These are phyloP conservation scores for Ganoderma lingzhi DNA, from an alignment of 1,284 basidiomycete species.

Conservation along the genomic window DNA sequence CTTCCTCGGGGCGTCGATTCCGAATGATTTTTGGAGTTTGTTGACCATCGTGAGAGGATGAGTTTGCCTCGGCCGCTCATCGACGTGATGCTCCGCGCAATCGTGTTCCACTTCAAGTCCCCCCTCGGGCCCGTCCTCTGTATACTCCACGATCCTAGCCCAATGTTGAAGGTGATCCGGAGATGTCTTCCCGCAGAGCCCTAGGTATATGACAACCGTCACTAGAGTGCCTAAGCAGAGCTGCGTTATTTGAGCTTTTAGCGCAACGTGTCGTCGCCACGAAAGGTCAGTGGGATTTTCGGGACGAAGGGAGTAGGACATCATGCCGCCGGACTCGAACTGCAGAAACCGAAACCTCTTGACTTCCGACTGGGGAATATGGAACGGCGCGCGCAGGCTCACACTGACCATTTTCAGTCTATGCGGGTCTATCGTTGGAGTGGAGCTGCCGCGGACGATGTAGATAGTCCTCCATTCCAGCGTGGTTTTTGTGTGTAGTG, in stretches of 20 bases:
- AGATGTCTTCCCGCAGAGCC: too few species aligned
- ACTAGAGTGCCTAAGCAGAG: too few species aligned
- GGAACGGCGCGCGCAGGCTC: not conserved
- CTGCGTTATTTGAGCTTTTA: too few species aligned
- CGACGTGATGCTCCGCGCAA: not conserved
- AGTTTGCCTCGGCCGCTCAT: not conserved
- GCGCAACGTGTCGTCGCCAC: too few species aligned
- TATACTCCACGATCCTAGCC: too few species aligned
- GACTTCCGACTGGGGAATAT: not conserved
- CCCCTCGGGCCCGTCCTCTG: not conserved
- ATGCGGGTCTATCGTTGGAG: not conserved
- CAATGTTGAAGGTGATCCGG: too few species aligned
- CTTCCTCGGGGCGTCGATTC: too few species aligned
- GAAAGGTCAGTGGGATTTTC: too few species aligned
- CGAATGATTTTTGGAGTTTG: too few species aligned
- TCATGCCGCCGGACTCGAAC: not conserved
- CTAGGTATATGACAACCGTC: too few species aligned
- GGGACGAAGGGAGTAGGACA: too few species aligned
- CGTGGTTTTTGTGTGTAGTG: too few species aligned
- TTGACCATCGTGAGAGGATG: not conserved
- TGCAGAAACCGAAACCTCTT: not conserved
- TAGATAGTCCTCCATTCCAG: not conserved
- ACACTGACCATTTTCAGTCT: not conserved
- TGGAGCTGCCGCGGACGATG: not conserved
- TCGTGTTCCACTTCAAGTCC: not conserved